Base-by-base conservation (phyloP, 73 alveolate species). In the Loxodes magnus region DNA sequence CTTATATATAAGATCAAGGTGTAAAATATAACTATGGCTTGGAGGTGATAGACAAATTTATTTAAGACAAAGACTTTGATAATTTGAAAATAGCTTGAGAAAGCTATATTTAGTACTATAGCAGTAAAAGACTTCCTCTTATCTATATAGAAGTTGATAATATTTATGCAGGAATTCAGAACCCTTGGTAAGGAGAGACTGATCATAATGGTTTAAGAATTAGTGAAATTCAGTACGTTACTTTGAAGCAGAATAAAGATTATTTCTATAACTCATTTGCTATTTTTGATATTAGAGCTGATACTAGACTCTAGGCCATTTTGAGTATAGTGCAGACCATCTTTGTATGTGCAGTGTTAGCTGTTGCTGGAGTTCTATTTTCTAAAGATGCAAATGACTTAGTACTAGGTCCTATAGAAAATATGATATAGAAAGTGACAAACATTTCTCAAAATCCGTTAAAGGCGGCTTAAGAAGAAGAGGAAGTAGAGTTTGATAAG, bases 351-450 rank as follows among this genome's bases (percentile, higher is more conserved):
- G 27, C 63, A 15, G 79, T 84, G 4, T 46, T 84, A 21, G 60
- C 84, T 41, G 41, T 78, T 38, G 82, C 79, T 5, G 70, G 84
- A 16, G 50, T 71, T 53, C 58, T 84, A 62, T 79, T 84, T 52
- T 62, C 77, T 25, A 67, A 67, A 36, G 96, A 84, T 66, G 55
- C 90, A 10, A 39, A 71, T 22, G 75, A 50, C 51, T 25, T 79
- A 27, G 90, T 84, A n/a, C 58, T 84, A 12, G 86, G 71, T 19
- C 96, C 96, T 7, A 61, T 82, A 4, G 90, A 79, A 61, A 64
- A 77, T 16, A 84, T 84, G 96, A 78, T 84, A 5, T 66, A 66
- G 29, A 84, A 80, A 38, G 91, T 84, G 4, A 82, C 68, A 59
- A 51, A 58, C 46, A 84, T 84, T 2, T 71, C 96, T 12, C 61